Conservation (phyloP, 371 early-diverging fungal genomes). For the Mucor sp. region DNA sequence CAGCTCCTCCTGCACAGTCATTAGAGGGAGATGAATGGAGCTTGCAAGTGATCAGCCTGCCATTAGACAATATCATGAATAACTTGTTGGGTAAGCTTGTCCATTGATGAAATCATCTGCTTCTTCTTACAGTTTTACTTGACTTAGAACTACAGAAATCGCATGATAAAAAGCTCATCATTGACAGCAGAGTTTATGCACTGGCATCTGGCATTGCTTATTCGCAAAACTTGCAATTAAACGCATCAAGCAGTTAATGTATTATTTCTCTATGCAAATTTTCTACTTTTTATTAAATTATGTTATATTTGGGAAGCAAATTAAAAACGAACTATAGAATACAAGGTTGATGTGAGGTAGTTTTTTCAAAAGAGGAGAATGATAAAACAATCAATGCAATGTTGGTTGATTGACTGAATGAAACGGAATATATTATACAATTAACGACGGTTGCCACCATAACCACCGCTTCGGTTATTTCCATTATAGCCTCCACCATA, state of each 20-base stretch:
- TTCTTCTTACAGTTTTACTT: no score
- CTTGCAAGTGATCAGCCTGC: conserved; percentile 45
- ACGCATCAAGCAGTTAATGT: not conserved
- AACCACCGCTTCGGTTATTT: not conserved
- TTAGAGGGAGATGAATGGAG: conserved; percentile 63
- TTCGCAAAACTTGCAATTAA: not conserved
- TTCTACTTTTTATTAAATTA: not conserved
- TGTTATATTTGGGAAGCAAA: not conserved
- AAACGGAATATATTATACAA: not conserved
- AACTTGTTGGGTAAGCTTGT: conserved; percentile 40
- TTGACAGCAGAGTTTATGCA: conserved; percentile 27
- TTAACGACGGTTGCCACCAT: not conserved
- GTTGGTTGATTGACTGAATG: not conserved
- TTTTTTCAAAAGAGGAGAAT: not conserved
- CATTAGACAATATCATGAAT: conserved; percentile 34
- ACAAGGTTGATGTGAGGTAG: not conserved
- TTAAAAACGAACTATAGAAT: not conserved
- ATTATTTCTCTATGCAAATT: not conserved
- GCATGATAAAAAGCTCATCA: conserved; percentile 13
- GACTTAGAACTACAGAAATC: conserved; percentile 1
- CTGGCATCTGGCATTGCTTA: conserved; percentile 25
- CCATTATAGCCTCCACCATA: not conserved
- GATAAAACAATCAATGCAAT: not conserved
- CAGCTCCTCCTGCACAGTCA: conserved; percentile 16
- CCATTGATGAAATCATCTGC: no score